Conservation (phyloP, 225 moss, liverwort and hornwort species). For the Polytrichum commune region DNA sequence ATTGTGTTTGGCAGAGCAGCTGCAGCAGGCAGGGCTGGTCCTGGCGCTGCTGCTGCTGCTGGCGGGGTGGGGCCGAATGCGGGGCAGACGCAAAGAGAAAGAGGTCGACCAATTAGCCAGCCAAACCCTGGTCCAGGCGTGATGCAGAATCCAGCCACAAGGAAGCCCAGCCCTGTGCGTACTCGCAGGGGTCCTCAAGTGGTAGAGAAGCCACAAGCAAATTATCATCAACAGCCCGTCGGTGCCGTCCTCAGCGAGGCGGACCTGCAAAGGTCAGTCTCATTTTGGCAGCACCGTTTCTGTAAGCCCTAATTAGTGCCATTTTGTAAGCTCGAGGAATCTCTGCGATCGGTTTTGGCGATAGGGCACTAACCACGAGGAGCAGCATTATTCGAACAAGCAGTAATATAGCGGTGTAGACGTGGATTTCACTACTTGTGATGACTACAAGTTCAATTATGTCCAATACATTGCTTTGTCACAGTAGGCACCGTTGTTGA, state of each 20-base stretch:
- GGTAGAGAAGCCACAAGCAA: constrained; percentile 21
- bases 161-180: constrained; percentile 48
- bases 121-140: constrained; percentile 17
- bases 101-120: constrained; percentile 21
- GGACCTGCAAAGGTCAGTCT: constrained; percentile 49
- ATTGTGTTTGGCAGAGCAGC: constrained; percentile 62
- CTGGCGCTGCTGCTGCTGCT: constrained; percentile 16
- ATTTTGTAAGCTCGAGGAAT: background rate
- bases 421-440: background rate
- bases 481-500: no score
- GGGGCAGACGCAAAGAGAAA: constrained; percentile 16
- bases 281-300: background rate
- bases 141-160: constrained; percentile 23
- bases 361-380: no score
- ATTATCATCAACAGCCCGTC: constrained; percentile 17
- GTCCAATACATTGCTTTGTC: no score
- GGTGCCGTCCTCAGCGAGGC: constrained; percentile 21
- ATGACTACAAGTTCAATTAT: no score
- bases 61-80: constrained; percentile 16
- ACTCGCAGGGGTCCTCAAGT: constrained; percentile 29
- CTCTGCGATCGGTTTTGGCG: no score
- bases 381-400: background rate
- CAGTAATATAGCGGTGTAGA: background rate
- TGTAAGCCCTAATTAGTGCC: background rate
- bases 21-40: constrained; percentile 34